Evolutionary conservation across 139 green algal species (phyloP).

Genomic region (Haematococcus lacustris): DNA sequence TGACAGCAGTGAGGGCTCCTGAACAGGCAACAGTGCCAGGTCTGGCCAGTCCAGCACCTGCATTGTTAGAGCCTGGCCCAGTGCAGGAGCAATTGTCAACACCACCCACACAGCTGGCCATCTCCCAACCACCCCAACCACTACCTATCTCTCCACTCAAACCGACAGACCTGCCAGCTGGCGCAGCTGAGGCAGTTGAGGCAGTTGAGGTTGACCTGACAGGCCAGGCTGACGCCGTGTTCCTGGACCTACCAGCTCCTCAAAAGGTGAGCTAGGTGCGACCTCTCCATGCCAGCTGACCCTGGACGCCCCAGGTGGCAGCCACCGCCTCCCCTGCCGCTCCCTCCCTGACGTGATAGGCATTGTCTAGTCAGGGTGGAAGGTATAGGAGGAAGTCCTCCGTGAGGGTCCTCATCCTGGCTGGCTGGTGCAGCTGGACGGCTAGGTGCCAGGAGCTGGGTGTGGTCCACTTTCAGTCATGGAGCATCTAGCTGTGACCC

Average conservation of each 20-base stretch:
- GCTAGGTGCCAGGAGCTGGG: too few relatives aligned
- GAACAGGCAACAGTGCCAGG: background rate
- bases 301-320: background rate
- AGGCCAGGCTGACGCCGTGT: slow-evolving; percentile 70
- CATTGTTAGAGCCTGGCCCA: background rate
- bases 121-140: too few relatives aligned
- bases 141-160: too few relatives aligned
- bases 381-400: background rate
- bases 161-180: too few relatives aligned
- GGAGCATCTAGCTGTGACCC: too few relatives aligned
- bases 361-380: background rate
- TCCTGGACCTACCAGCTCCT: slow-evolving; percentile 92
- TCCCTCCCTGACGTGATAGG: background rate
- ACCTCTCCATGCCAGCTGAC: background rate
- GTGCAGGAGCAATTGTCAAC: background rate
- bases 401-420: background rate
- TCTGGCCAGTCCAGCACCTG: background rate
- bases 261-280: slow-evolving; percentile 51
- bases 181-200: background rate
- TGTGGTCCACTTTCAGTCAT: too few relatives aligned
- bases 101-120: too few relatives aligned
- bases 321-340: background rate
- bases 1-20: background rate
- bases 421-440: background rate
- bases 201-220: slow-evolving; percentile 9